These are phyloP conservation scores for Dactylellina cionopaga DNA, from an alignment of 2,329 filamentous ascomycete species.

Conservation along the genomic window DNA sequence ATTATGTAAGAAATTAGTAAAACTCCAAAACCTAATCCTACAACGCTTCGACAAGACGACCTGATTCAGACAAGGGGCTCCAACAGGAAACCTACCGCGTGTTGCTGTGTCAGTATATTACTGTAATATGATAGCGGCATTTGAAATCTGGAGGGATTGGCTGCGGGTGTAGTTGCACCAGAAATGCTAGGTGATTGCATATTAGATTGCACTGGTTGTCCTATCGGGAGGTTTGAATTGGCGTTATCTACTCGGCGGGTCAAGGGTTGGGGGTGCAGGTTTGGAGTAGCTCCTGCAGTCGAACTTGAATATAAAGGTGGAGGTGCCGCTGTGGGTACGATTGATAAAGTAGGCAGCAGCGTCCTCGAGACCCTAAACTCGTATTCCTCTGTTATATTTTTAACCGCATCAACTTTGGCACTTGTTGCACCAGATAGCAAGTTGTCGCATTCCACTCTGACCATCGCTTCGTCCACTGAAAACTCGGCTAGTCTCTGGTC, in stretches of 20 bases:
- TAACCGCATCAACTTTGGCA: not conserved
- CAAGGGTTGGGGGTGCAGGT: not conserved
- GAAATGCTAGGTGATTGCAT: not conserved
- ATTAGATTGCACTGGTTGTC: not conserved
- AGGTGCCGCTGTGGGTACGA: conserved; percentile 11
- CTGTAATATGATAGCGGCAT: conserved; percentile 31
- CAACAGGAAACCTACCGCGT: conserved; percentile 10
- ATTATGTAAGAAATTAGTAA: no score
- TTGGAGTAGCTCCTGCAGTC: not conserved
- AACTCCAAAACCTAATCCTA: no score
- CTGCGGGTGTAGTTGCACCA: not conserved
- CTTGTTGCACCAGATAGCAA: not conserved
- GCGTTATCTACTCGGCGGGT: not conserved
- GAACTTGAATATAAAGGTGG: not conserved
- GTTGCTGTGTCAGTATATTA: conserved; percentile 21
- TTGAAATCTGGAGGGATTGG: conserved; percentile 8
- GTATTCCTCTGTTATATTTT: conserved; percentile 13
- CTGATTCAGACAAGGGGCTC: no score
- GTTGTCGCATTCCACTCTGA: conserved; percentile 6
- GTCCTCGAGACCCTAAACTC: conserved; percentile 4
- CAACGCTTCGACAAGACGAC: no score
- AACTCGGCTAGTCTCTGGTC: not conserved
- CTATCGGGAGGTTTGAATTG: not conserved
- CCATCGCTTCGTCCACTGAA: not conserved
- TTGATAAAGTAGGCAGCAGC: conserved; percentile 21